Evolutionary conservation across 257 asterid genomes (phyloP).

Genomic region (Solanum chiquidenum): DNA sequence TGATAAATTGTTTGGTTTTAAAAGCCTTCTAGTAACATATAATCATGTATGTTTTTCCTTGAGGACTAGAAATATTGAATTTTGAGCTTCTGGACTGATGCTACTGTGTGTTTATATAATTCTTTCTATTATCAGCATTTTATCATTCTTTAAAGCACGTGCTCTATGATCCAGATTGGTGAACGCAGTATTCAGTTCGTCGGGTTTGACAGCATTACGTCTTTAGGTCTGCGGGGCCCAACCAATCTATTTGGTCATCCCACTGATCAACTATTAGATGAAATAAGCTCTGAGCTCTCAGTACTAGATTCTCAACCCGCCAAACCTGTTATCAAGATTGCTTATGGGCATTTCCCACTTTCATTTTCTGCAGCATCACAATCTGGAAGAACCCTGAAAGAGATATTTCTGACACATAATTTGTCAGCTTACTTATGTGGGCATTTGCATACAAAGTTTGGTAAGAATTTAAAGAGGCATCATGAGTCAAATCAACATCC

Average conservation of each 20-base stretch:
- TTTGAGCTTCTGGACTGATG: background rate
- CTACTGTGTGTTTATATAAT: background rate
- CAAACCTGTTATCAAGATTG: conserved; percentile 46
- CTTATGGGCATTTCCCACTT: conserved; percentile 91
- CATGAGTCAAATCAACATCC: conserved; percentile 33
- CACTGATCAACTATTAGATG: conserved; percentile 57
- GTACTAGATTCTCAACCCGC: conserved; percentile 47
- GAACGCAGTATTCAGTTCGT: conserved; percentile 65
- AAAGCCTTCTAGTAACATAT: background rate
- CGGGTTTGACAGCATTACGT: conserved; percentile 72
- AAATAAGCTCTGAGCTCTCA: conserved; percentile 56
- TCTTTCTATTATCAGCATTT: background rate
- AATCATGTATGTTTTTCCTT: background rate
- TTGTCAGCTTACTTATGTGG: conserved; percentile 79
- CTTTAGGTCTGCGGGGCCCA: conserved; percentile 84
- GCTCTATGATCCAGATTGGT: conserved; percentile 47
- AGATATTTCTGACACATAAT: conserved; percentile 39
- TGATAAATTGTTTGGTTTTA: background rate
- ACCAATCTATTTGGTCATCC: conserved; percentile 97
- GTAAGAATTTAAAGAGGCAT: conserved; percentile 67
- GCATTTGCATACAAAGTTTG: conserved; percentile 76
- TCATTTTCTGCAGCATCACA: conserved; percentile 75
- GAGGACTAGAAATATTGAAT: background rate
- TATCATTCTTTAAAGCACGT: conserved; percentile 11
- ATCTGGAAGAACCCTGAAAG: conserved; percentile 64